Base-by-base conservation (phyloP, 225 moss, liverwort and hornwort species). In the Bryum argenteum region DNA sequence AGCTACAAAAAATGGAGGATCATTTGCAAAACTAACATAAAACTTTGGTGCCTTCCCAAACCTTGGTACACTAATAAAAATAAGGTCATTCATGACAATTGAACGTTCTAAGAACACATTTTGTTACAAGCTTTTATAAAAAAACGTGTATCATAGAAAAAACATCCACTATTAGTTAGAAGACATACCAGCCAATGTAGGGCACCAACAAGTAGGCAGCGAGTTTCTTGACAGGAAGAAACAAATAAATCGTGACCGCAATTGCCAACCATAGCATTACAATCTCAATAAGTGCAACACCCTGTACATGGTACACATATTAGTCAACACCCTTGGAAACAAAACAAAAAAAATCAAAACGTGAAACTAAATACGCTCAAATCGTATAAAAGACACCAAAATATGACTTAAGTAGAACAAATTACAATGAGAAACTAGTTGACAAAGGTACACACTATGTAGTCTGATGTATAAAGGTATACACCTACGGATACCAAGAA, bases 151-250 rank as follows among this genome's bases (percentile, higher is more conserved):
- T 4, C 26, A 26, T 26, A 26, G 4, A 26, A 26, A n/a, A 4
- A 26, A 26, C 26, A 2, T 26, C 26, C 26, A 26, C 26, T 26
- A 26, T 26, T 26, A 16, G 48, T 48, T 48, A 17, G 17, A 38
- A 43, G 57, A 12, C 82, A 44, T 86, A 95, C 95, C 93, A 96
- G 54, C 77, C 65, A 58, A 96, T 81, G 63, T 93, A 96, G 22
- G 93, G 96, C 58, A 96, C 66, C 40, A 93, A 66, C 75, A 96
- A 65, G 73, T 85, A 91, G 51, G 83, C 89, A 52, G 93, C 91
- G 21, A 88, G 47, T 40, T 58, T 73, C 9, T 79, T 79, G 19
- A 78, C 83, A 19, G 62, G 69, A 54, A 70, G 88, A 72, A 96
- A 96, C 47, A 90, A 75, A 61, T 80, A 82, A 26, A 91, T 87